Evolutionary conservation across 495 filamentous ascomycete species (phyloP).

Genomic region (Ascobolus immersus): DNA sequence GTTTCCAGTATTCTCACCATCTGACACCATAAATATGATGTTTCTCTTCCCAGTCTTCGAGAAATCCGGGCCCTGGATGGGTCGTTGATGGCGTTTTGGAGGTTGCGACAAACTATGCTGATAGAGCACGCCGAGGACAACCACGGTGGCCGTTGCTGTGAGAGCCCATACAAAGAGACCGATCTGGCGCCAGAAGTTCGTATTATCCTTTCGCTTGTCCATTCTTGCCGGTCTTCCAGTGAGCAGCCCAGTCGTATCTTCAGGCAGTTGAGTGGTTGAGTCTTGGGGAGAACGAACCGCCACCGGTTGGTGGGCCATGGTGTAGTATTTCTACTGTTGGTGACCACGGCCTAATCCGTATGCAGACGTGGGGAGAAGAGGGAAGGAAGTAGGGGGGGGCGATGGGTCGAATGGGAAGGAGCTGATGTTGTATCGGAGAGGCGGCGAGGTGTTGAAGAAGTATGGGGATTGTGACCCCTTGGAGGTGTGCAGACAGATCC

Average conservation of each 20-base stretch:
- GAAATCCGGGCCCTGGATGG: slow-evolving; percentile 21
- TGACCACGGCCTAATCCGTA: slow-evolving; percentile 1
- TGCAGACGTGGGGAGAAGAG: slow-evolving; percentile 3
- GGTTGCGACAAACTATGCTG: no score
- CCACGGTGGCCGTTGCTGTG: slow-evolving; percentile 68
- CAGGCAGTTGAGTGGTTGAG: no score
- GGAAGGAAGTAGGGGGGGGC: no score
- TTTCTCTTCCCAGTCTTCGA: slow-evolving; percentile 57
- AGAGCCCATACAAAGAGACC: slow-evolving; percentile 68
- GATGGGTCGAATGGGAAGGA: no score
- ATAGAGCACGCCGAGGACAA: no score
- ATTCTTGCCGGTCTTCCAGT: slow-evolving; percentile 27
- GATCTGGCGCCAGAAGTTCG: slow-evolving; percentile 38
- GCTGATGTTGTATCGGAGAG: no score
- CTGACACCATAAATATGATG: slow-evolving; percentile 93
- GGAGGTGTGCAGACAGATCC: no score
- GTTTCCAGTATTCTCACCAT: slow-evolving; percentile 21
- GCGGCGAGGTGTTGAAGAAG: no score
- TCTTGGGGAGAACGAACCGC: no score
- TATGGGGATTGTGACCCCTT: no score
- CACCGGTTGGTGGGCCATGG: slow-evolving; percentile 14
- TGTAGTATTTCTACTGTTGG: no score
- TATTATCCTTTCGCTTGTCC: slow-evolving; percentile 12
- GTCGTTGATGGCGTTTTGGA: no score
- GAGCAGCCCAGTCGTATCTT: slow-evolving; percentile 41